Conservation (phyloP, 257 asterid genomes). For the Solanum sejunctum region DNA sequence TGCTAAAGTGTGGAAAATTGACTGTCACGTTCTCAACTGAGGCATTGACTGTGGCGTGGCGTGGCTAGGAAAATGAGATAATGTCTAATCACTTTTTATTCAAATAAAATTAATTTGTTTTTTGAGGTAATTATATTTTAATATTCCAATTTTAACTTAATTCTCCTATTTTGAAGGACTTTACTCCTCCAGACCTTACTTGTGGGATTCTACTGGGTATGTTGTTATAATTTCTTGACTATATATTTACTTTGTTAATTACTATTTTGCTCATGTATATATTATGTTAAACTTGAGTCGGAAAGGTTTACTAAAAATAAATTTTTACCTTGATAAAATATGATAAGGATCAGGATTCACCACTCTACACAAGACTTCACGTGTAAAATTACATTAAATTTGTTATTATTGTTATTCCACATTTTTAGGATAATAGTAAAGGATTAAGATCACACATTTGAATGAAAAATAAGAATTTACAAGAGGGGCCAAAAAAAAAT, state of each 20-base stretch:
- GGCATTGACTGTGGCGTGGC: background rate
- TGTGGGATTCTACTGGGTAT: too few relatives aligned
- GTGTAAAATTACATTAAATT: background rate
- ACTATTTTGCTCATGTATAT: background rate
- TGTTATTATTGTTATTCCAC: background rate
- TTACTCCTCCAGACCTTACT: too few relatives aligned
- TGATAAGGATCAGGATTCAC: background rate
- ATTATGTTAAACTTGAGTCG: background rate
- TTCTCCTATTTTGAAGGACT: too few relatives aligned
- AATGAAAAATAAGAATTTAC: too few relatives aligned
- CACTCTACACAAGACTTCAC: too few relatives aligned
- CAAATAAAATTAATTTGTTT: background rate
- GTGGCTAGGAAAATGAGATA: background rate
- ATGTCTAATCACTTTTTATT: background rate
- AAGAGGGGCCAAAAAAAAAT: too few relatives aligned
- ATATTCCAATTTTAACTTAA: too few relatives aligned
- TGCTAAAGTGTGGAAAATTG: conserved; percentile 17
- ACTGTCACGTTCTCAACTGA: conserved; percentile 32
- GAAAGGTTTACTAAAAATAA: fast-evolving
- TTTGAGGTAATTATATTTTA: background rate
- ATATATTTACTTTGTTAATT: too few relatives aligned
- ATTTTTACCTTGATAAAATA: background rate
- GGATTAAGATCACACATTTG: too few relatives aligned
- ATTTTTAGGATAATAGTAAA: background rate
- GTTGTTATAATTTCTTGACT: too few relatives aligned